A percentile compares a stretch with the other conserved stretches of the same genome.
phyloP scores from a whole-genome alignment of 164 flowering plant species.

The Liriodendron chinense region DNA sequence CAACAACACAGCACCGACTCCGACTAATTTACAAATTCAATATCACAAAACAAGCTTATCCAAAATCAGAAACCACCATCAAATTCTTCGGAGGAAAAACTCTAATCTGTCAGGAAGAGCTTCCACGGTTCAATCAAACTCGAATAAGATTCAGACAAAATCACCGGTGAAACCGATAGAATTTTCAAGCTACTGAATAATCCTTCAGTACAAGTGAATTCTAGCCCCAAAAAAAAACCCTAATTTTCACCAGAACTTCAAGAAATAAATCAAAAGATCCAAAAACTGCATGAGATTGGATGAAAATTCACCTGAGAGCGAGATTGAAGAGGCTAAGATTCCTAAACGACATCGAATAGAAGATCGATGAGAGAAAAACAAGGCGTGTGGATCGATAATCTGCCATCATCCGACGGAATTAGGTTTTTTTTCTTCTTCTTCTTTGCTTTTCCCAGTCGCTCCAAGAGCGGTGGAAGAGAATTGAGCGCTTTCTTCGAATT shows the following conservation, averaged over 20 bases:
- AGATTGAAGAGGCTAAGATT: constrained; percentile 17
- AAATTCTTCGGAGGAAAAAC: background rate
- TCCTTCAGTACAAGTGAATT: no score
- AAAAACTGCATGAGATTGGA: background rate
- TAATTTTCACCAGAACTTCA: no score
- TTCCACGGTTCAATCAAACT: background rate
- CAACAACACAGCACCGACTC: background rate
- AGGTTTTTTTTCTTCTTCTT: background rate
- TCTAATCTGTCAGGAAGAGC: background rate
- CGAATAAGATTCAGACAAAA: background rate
- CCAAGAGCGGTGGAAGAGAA: no score
- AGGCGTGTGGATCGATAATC: background rate
- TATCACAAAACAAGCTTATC: background rate
- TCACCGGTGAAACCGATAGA: no score
- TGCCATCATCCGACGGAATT: constrained; percentile 8
- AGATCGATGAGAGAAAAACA: background rate
- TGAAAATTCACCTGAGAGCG: constrained; percentile 14
- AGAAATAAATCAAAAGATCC: no score
- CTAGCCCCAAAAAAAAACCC: no score
- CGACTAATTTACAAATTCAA: background rate
- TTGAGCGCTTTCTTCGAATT: no score
- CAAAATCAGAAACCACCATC: background rate
- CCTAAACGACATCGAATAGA: constrained; percentile 2
- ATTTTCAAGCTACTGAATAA: no score
- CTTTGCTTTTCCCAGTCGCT: background rate